Conservation (phyloP, 768 basidiomycete species). For the Dioszegia crocea region DNA sequence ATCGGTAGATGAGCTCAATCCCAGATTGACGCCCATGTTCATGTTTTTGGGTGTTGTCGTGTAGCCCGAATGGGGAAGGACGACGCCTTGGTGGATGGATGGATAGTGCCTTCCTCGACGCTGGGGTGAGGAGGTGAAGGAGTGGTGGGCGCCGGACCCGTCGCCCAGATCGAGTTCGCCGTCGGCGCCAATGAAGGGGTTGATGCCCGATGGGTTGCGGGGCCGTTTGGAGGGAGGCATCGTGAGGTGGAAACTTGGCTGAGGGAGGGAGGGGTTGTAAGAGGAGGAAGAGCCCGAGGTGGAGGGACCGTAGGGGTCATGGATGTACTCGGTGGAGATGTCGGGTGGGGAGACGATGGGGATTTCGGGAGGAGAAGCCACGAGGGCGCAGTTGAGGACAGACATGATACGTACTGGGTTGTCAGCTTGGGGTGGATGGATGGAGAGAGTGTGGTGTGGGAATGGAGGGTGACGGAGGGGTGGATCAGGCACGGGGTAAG, state of each 20-base stretch:
- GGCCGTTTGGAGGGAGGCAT: background rate
- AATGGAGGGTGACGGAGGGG: no score
- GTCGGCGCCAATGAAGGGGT: background rate
- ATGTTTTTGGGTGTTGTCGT: no score
- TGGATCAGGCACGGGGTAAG: no score
- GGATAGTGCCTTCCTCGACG: no score
- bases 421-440: background rate
- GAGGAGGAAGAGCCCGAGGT: no score
- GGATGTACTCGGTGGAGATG: background rate
- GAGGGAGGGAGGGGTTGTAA: background rate
- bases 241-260: background rate
- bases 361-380: background rate
- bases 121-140: background rate
- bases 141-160: background rate
- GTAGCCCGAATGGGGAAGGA: no score
- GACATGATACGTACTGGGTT: background rate
- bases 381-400: background rate
- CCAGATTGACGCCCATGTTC: no score
- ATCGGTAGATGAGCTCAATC: no score
- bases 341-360: background rate
- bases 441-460: no score
- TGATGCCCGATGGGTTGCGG: background rate
- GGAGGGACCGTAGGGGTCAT: background rate
- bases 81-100: no score
- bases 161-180: background rate